phyloP scores from a whole-genome alignment of 345 rosid genomes.

The Salix koriyanagi region DNA sequence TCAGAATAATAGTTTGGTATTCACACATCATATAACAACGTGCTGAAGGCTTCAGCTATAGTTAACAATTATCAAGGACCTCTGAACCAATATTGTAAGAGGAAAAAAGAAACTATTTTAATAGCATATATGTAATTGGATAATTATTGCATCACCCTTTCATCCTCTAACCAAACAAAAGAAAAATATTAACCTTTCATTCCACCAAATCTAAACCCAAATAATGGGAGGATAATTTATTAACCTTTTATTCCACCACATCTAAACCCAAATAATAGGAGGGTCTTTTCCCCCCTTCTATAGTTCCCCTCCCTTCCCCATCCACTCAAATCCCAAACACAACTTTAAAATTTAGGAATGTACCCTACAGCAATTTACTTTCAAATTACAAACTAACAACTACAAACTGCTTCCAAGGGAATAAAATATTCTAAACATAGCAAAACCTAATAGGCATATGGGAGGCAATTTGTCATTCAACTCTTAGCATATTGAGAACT shows the following conservation, averaged over 20 bases:
- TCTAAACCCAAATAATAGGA: background rate
- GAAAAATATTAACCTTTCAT: background rate
- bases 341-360: background rate
- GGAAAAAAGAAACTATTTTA: background rate
- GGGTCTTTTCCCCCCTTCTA: background rate
- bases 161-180: background rate
- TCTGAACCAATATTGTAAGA: background rate
- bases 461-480: background rate
- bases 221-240: background rate
- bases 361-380: background rate
- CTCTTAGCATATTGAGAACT: background rate
- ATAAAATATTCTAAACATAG: background rate
- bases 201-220: no score
- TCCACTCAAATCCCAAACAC: background rate
- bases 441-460: background rate
- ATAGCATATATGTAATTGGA: background rate
- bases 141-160: background rate
- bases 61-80: background rate
- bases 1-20: background rate
- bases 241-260: background rate
- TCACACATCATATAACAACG: background rate
- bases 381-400: background rate
- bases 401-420: background rate
- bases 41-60: background rate
- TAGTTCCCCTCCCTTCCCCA: background rate